Percentiles rank a stretch among this genome's conserved stretches.
phyloP scores from a whole-genome alignment of 495 filamentous ascomycete genomes.

The Corynascus novoguineensis region DNA sequence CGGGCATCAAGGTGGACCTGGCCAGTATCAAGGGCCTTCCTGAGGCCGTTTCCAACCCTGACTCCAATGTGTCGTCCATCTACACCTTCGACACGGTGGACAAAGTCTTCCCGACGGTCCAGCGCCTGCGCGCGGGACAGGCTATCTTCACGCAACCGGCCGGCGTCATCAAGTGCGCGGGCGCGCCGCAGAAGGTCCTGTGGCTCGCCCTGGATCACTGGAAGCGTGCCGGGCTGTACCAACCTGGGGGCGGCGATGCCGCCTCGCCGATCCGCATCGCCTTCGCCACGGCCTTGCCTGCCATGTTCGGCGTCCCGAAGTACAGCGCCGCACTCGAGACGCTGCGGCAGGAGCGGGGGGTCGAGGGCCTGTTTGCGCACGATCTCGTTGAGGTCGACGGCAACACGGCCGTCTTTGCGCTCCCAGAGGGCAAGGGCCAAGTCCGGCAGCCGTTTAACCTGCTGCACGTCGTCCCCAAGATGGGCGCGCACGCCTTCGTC shows the following conservation, averaged over 20 bases:
- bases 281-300: constrained; percentile 57
- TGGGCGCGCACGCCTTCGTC: constrained; percentile 55
- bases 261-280: constrained; percentile 52
- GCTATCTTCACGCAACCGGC: constrained; percentile 66
- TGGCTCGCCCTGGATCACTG: constrained; percentile 66
- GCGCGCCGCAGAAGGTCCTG: constrained; percentile 66
- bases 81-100: constrained; percentile 57
- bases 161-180: constrained; percentile 63
- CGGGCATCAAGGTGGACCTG: constrained; percentile 55
- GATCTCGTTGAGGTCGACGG: constrained; percentile 59
- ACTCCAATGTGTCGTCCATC: constrained; percentile 57
- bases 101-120: constrained; percentile 53
- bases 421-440: constrained; percentile 34
- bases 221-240: constrained; percentile 55
- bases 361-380: constrained; percentile 62
- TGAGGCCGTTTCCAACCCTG: constrained; percentile 52
- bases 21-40: constrained; percentile 53
- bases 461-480: constrained; percentile 58
- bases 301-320: constrained; percentile 67
- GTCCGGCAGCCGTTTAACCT: constrained; percentile 54
- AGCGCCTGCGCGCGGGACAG: constrained; percentile 50
- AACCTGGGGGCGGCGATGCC: constrained; percentile 32
- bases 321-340: constrained; percentile 57
- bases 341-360: constrained; percentile 56
- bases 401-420: constrained; percentile 48